Evolutionary conservation across 768 basidiomycete genomes (phyloP), one percentile per base, ranked within the genome.

Genomic region (Gymnopilus junonius): DNA sequence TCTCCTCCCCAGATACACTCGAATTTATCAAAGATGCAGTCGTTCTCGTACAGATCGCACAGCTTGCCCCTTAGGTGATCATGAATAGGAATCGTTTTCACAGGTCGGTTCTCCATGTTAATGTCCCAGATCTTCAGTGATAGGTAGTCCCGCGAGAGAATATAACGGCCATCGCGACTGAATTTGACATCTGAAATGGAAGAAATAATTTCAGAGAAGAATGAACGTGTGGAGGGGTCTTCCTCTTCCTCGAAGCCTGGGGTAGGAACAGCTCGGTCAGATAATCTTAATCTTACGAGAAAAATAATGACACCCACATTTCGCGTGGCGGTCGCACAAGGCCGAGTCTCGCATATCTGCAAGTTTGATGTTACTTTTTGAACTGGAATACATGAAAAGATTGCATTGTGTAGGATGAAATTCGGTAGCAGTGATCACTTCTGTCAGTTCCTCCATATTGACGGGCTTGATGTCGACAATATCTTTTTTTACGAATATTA

Each of bases 121-220:
- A 99, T 87, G 77, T 99, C 97, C 97, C 97, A 99, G 73, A 99
- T 97, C 84, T 98, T 98, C 70, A 99, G 82, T 58, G 96, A 97
- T 34, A 99, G 82, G 77, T 99, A 99, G 80, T 99, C 97, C 64
- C 97, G 88, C 59, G 95, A 93, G 45, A 99, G 85, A 72, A 99
- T 97, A 79, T 97, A 97, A 65, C 95, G 89, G 4, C 97, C 97
- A 72, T 99, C 97, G 60, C 90, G 91, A 68, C 95, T 97, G 83
- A 99, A 99, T 78, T 98, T 97, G 77, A 99, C 97, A 77, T 99
- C 97, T 51, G 97, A 99, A 72, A 99, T 98, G 34, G 97, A 99
- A 1, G 97, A 99, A 64, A 99, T 99, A 71, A 99, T 99, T 79
- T 99, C 97, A 1, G 95, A 97, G 79, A 99, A 99, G 86, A 99